phyloP scores from a whole-genome alignment of 805 yeast genomes.

The Lipomyces oligophaga region DNA sequence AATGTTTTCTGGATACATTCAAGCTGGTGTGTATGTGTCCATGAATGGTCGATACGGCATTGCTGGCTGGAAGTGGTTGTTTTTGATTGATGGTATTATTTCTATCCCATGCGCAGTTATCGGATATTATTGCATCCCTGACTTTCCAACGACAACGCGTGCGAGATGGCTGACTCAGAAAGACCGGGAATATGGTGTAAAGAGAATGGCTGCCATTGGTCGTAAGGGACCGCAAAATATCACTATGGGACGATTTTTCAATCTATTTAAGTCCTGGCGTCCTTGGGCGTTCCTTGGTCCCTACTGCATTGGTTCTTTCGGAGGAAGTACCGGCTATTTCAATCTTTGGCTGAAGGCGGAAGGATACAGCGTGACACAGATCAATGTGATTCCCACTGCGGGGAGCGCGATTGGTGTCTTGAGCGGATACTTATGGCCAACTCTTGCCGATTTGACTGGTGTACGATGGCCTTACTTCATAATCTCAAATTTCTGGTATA shows the following conservation, averaged over 20 bases:
- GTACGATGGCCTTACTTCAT: constrained; percentile 33
- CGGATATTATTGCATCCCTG: constrained; percentile 33
- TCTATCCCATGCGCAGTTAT: constrained; percentile 40
- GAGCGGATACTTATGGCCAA: constrained; percentile 33
- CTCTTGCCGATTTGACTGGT: constrained; percentile 36
- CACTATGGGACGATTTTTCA: constrained; percentile 6
- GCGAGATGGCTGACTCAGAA: constrained; percentile 15
- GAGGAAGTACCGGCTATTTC: constrained; percentile 20
- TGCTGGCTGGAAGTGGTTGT: constrained; percentile 54
- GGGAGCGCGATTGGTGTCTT: constrained; percentile 35
- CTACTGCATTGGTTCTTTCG: constrained; percentile 12
- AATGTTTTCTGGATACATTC: constrained; percentile 41
- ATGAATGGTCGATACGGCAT: constrained; percentile 32
- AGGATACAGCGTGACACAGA: constrained; percentile 33
- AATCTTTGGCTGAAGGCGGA: constrained; percentile 35
- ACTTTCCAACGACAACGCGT: constrained; percentile 21
- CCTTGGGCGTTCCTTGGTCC: constrained; percentile 24
- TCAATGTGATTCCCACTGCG: constrained; percentile 39
- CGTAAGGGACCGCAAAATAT: constrained; percentile 23
- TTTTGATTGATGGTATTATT: constrained; percentile 57
- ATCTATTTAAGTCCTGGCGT: constrained; percentile 18
- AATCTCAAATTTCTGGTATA: constrained; percentile 13
- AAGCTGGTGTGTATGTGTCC: constrained; percentile 45
- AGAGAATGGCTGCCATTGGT: constrained; percentile 25
- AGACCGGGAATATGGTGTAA: constrained; percentile 17